phyloP scores from a whole-genome alignment of 139 green algal genomes.

The Chloropicon primus region DNA sequence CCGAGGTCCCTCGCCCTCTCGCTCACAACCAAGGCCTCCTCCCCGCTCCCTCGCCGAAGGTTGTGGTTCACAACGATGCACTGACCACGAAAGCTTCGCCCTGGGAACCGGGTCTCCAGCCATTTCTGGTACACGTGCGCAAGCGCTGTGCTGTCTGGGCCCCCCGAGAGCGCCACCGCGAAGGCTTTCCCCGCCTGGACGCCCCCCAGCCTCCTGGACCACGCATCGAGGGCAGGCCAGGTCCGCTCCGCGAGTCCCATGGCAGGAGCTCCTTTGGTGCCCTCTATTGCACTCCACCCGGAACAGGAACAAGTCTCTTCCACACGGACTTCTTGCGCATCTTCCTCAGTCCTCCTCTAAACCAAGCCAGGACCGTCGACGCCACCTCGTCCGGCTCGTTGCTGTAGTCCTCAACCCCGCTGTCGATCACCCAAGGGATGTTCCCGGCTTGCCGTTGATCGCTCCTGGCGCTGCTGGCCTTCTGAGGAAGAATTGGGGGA shows the following conservation, averaged over 20 bases:
- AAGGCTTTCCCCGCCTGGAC: not conserved
- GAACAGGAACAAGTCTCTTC: too few relatives aligned
- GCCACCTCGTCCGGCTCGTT: conserved; percentile 54
- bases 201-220: not conserved
- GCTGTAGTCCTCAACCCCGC: conserved; percentile 57
- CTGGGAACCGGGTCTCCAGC: not conserved
- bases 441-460: conserved; percentile 97
- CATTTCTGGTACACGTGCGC: not conserved
- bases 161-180: not conserved
- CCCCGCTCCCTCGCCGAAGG: not conserved
- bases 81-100: too few relatives aligned
- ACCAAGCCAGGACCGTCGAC: conserved; percentile 31
- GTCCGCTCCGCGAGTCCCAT: not conserved
- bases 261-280: too few relatives aligned
- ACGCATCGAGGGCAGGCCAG: not conserved
- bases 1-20: not conserved
- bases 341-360: not conserved
- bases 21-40: not conserved
- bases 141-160: not conserved
- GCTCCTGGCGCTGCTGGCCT: too few relatives aligned
- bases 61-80: not conserved
- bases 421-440: conserved; percentile 84
- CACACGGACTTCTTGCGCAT: not conserved
- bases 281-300: too few relatives aligned
- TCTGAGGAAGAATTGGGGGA: too few relatives aligned